Evolutionary conservation across 495 filamentous ascomycete genomes (phyloP).

Genomic region (Ramalina intermedia): DNA sequence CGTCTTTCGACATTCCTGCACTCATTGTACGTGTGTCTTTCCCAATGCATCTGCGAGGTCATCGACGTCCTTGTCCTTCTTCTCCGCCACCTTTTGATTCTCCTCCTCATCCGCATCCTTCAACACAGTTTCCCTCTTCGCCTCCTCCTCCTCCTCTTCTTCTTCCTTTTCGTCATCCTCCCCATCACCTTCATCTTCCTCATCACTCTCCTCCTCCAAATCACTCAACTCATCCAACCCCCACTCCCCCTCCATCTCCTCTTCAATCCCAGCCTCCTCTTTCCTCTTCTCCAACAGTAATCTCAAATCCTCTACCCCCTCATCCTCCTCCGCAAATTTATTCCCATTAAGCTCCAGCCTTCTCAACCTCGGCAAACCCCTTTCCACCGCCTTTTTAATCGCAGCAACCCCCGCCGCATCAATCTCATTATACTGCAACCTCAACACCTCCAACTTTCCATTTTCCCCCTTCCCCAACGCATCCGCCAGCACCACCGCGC

Average conservation of each 20-base stretch:
- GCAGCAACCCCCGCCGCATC: slow-evolving; percentile 54
- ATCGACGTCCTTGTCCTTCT: slow-evolving; percentile 69
- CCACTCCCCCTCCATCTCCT: slow-evolving; percentile 52
- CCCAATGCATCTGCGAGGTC: slow-evolving; percentile 58
- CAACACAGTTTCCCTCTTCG: slow-evolving; percentile 33
- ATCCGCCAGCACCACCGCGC: slow-evolving; percentile 55
- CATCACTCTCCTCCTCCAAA: slow-evolving; percentile 56
- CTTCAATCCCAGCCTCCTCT: slow-evolving; percentile 38
- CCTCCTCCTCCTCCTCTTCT: slow-evolving; percentile 35
- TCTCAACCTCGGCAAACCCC: slow-evolving; percentile 52
- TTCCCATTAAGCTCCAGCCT: slow-evolving; percentile 93
- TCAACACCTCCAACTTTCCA: slow-evolving; percentile 57
- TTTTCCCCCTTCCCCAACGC: slow-evolving; percentile 65
- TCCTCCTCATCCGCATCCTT: slow-evolving; percentile 62
- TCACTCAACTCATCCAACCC: slow-evolving; percentile 58
- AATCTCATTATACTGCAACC: slow-evolving; percentile 92
- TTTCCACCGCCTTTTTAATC: slow-evolving; percentile 48
- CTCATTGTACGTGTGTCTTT: slow-evolving; percentile 34
- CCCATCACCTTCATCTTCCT: slow-evolving; percentile 42
- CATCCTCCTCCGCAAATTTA: slow-evolving; percentile 79
- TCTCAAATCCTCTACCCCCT: slow-evolving; percentile 36
- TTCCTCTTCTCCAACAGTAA: slow-evolving; percentile 39
- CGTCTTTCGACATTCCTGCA: too few species aligned
- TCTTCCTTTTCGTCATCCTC: slow-evolving; percentile 39
- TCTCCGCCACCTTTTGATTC: slow-evolving; percentile 54